Base-by-base conservation (phyloP, 352 stramenopile genomes). In the Plasmopara viticola region DNA sequence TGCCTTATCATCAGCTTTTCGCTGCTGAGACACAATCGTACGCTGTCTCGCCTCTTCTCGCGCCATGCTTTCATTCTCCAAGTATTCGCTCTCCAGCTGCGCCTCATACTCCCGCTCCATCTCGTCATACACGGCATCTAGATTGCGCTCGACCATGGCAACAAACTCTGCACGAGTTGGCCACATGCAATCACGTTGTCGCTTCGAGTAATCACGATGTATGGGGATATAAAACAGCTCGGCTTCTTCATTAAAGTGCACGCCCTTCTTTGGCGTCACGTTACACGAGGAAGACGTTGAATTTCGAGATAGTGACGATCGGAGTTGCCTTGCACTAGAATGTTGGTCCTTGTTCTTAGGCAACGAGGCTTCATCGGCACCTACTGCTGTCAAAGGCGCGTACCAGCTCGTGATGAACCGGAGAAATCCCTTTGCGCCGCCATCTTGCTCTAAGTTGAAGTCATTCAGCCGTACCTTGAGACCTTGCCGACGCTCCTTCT, bases 211-310 rank as follows among this genome's bases (percentile, higher is more conserved):
- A 62, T 94, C 84, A 13, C 67, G 69, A 45, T 91, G 81, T 40
- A 92, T 50, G 9, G 84, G 84, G 42, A 94, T 94, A 64, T 91
- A 90, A 56, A 90, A 92, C 53, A 94, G 51, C 65, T 91, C 81
- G 41, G 84, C 84, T 50, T 92, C 73, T 50, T 94, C 77, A 15
- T 72, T 68, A 44, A 94, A 92, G 0, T 56, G 66, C 34, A 94
- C 70, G n/a, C 59, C 51, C 37, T 75, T 81, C 33, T 70, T 70
- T 4, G 48, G 48, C 2, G 55, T 58, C 5, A 40, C 12, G 8
- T 53, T 25, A 25, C 20, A 3, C 20, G 20, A 25, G 20, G 53
- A 63, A 30, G 56, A 61, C n/a, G 43, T 50, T 9, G 66, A 70
- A 18, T 52, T 13, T 20, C 56, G 56, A 8, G 60, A 66, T 12